Base-by-base conservation (phyloP, 352 stramenopile species). In the Pythium phragmiticola region DNA sequence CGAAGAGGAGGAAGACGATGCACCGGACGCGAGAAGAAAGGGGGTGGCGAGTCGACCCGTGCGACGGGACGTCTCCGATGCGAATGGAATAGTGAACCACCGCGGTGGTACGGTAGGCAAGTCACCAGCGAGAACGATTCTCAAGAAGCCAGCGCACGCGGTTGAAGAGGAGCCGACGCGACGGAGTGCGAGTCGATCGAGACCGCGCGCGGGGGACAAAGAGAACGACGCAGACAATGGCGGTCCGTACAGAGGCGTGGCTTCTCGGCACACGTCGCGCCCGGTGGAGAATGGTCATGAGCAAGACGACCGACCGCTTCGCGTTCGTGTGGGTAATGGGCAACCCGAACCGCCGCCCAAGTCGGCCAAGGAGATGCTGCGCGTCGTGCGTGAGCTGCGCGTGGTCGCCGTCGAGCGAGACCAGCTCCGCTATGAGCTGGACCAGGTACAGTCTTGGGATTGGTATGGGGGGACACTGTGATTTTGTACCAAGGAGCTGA, bases 401-500 rank as follows among this genome's bases (percentile, higher is more conserved):
- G 74, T 76, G 12, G 74, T 90, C 14, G 84, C 76, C 1, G 83
- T 80, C 0, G 82, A 93, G 43, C 73, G 83, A n/a, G 87, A 95
- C 55, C 84, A 90, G 48, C 76, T 95, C 3, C 80, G 77, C 4
- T 87, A 88, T 49, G 84, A 95, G 51, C 62, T 95, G 21, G 80
- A 92, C 12, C 80, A 76, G 73, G 77, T 88, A 21, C 21, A 48
- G 11, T 33, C 4, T 41, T 16, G 34, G 34, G 9, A n/a, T 23
- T 65, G 17, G 26, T 11, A 16, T 17, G 43, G 7, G 19, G 26
- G 26, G 4, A 30, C 26, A 30, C 26, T 30, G 26, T 30, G 3
- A 5, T 30, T 30, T 30, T 30, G 26, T 5, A 5, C 26, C 26
- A 30, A 30, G 26, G 26, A 30, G 2, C 26, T 30, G 26, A 30